Conservation (phyloP, 352 stramenopile species). For the Pythium dissotocum region DNA sequence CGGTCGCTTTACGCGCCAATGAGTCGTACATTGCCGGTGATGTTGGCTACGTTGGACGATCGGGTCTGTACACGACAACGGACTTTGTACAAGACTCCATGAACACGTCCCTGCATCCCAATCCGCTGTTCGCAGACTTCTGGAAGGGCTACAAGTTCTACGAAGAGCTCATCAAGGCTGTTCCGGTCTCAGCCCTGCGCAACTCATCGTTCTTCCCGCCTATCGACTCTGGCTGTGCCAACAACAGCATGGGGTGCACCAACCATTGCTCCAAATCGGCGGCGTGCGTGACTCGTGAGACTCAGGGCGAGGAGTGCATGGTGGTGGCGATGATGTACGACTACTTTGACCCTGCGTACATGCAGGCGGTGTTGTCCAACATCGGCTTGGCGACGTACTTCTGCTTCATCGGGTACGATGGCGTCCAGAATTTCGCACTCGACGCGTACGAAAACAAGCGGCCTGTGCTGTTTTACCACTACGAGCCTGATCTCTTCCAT, state of each 20-base stretch:
- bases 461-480: constrained; percentile 49
- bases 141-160: constrained; percentile 53
- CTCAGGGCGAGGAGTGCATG: constrained; percentile 31
- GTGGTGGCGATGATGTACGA: constrained; percentile 42
- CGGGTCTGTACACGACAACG: constrained; percentile 47
- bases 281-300: constrained; percentile 33
- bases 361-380: constrained; percentile 38
- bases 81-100: constrained; percentile 32
- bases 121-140: constrained; percentile 38
- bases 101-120: constrained; percentile 11
- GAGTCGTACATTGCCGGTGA: constrained; percentile 38
- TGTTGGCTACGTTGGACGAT: constrained; percentile 40
- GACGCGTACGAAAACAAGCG: constrained; percentile 16
- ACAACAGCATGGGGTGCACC: constrained; percentile 33
- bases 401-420: constrained; percentile 32
- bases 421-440: constrained; percentile 20
- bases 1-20: constrained; percentile 31
- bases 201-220: constrained; percentile 43
- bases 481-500: constrained; percentile 46
- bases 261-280: constrained; percentile 35
- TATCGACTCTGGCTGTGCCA: constrained; percentile 10
- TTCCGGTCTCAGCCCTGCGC: constrained; percentile 30
- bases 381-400: constrained; percentile 40
- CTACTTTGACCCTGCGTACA: constrained; percentile 33
- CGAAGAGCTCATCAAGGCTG: constrained; percentile 36